Base-by-base conservation (phyloP, 495 filamentous ascomycete species). In the Elaphomyces granulatus region DNA sequence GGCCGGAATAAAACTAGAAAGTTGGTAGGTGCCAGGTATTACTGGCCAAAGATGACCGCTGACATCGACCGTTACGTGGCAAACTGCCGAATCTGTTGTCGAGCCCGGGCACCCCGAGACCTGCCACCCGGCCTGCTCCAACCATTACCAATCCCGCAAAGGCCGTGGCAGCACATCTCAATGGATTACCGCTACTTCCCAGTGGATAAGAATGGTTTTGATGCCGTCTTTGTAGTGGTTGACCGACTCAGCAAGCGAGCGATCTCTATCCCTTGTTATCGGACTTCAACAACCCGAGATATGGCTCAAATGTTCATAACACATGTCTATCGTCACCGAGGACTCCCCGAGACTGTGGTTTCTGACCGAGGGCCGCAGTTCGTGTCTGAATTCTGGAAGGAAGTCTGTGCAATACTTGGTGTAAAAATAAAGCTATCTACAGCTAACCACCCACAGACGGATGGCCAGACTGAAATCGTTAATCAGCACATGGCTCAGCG, bases 291-390 rank as follows among this genome's bases (percentile, higher is more conserved):
- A n/a, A n/a, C n/a, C n/a, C n/a, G n/a, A n/a, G n/a, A n/a, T n/a
- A n/a, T n/a, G n/a, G n/a, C n/a, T n/a, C n/a, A n/a, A n/a, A n/a
- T n/a, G n/a, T n/a, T n/a, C n/a, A n/a, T n/a, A n/a, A n/a, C n/a
- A n/a, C n/a, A n/a, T n/a, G n/a, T n/a, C n/a, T n/a, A n/a, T n/a
- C n/a, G n/a, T n/a, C n/a, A n/a, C n/a, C n/a, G n/a, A n/a, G n/a
- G n/a, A n/a, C n/a, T n/a, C n/a, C n/a, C n/a, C n/a, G n/a, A 34
- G 32, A 34, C 32, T 16, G 32, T 34, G 19, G 43, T 52, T 3
- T 49, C 42, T 9, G 45, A 52, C 32, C 36, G 45, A 1, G 53
- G 48, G 7, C 8, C 10, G 8, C 33, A 48, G 26, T 55, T 53
- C 23, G 20, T 44, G 1, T 34, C 12, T 7, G 41, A 21, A 8